Percentiles rank a stretch among this genome's conserved stretches.
These are phyloP conservation scores for Thinopyrum obtusiflorum DNA, from an alignment of 202 grass and related monocot genomes.

Conservation along the genomic window DNA sequence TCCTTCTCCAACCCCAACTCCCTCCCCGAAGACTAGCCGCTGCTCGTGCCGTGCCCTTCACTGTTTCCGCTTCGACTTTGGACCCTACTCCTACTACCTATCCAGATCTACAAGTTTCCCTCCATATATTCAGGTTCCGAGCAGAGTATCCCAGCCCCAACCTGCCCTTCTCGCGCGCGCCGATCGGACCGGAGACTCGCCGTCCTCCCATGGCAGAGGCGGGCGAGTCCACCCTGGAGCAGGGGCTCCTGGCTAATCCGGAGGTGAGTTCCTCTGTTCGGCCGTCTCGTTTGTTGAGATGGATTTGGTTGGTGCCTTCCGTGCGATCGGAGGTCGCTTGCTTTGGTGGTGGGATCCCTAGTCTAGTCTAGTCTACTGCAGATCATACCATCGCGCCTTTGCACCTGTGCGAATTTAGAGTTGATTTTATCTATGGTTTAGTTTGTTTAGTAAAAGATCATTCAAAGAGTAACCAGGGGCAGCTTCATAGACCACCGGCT, in stretches of 20 bases:
- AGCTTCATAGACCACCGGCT: neutral
- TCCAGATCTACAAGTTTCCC: constrained; percentile 40
- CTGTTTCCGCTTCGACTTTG: constrained; percentile 7
- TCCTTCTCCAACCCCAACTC: neutral
- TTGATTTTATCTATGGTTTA: neutral
- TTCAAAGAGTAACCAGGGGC: neutral
- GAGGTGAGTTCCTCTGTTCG: constrained; percentile 29
- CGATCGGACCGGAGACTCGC: neutral
- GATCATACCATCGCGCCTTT: neutral
- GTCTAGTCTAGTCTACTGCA: neutral
- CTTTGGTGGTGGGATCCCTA: neutral
- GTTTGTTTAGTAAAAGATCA: neutral
- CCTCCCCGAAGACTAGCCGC: neutral
- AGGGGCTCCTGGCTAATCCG: constrained; percentile 40
- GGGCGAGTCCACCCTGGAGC: constrained; percentile 35
- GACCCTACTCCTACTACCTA: constrained; percentile 1
- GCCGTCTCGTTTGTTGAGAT: neutral
- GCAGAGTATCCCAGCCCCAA: neutral
- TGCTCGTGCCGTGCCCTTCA: constrained; percentile 22
- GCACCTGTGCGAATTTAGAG: too few relatives aligned
- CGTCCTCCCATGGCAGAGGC: constrained; percentile 33
- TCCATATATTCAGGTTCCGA: neutral
- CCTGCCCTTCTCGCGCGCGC: neutral
- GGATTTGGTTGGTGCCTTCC: neutral
- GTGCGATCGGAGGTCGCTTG: neutral